Evolutionary conservation across 1,139 yeast species (phyloP), one percentile per base, ranked within the genome.

Genomic region (Lodderomyces oxycetoniae): DNA sequence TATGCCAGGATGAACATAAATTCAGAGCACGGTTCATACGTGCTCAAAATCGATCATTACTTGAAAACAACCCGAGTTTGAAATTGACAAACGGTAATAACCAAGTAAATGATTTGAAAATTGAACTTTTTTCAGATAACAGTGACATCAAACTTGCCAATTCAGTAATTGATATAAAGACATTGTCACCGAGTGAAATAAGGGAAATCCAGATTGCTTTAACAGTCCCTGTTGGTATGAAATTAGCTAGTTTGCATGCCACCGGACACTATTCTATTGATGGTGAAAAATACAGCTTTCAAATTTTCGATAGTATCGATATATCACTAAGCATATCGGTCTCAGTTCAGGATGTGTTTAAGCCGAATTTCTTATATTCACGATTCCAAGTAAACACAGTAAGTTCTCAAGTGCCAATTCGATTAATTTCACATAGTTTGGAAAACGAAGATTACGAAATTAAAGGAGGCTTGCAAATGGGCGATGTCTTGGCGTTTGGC

Each of bases 331-430:
- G 67, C 10, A 52, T 79, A 4, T 79, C 88, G 1, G 89, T 84
- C 1, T 74, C 85, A 2, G 93, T 84, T 2, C 89, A 82, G 47
- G 94, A 85, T 52, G 76, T 79, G 10, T 83, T 83, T 59, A 74
- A 73, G 38, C 52, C 70, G 1, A 56, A 69, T 6, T 63, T 65
- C 33, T 60, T 84, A 2, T 80, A 74, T 45, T 79, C 89, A 3
- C 79, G 77, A 44, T 84, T 81, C 48, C 76, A 80, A 15, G 66
- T 84, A 29, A 81, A 87, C 8, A 70, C 87, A 3, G 65, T 80
- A 2, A 67, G 68, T 21, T 44, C 67, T 0, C 59, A 58, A 8
- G 51, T 56, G 9, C 94, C 94, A 0, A 64, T 83, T 1, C 57
- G 83, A 35, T 55, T 85, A 4, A 42, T 67, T 4, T 50, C 61